These are phyloP conservation scores for Fusarium albosuccineum DNA, from an alignment of 2,329 filamentous ascomycete species.

Conservation along the genomic window DNA sequence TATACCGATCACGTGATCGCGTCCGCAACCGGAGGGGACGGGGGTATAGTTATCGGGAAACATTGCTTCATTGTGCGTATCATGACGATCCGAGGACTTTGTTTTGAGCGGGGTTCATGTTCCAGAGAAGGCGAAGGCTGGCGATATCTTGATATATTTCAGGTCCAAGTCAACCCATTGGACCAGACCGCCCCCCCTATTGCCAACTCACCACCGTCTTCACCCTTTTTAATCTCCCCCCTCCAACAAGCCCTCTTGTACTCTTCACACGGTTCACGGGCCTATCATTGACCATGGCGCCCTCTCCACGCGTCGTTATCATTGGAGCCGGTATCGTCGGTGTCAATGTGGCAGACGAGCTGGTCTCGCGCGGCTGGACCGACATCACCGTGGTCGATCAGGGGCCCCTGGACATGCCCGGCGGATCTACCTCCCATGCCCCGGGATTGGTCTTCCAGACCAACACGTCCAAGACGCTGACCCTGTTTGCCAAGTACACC, in stretches of 20 bases:
- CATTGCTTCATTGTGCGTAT: constrained; percentile 12
- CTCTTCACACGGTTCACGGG: neutral
- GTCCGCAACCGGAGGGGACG: constrained; percentile 37
- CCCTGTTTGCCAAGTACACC: constrained; percentile 70
- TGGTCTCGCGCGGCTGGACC: constrained; percentile 71
- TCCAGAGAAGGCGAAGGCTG: neutral
- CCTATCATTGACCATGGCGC: constrained; percentile 26
- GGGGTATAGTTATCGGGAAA: constrained; percentile 35
- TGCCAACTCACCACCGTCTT: constrained; percentile 1
- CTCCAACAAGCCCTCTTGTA: neutral
- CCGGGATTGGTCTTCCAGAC: constrained; percentile 75
- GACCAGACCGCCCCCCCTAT: constrained; percentile 14
- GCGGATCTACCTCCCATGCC: constrained; percentile 75
- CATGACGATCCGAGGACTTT: neutral
- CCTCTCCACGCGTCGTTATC: constrained; percentile 64
- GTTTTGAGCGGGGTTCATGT: constrained; percentile 23
- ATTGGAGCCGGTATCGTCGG: constrained; percentile 75
- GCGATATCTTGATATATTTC: constrained; percentile 37
- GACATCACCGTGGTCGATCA: constrained; percentile 75
- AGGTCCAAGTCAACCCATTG: constrained; percentile 25
- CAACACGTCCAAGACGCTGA: constrained; percentile 69
- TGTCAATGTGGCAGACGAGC: constrained; percentile 73
- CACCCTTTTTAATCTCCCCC: neutral
- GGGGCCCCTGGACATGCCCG: constrained; percentile 71
- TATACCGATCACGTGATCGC: constrained; percentile 41